A percentile compares a stretch with the other conserved stretches of the same genome.
These are phyloP conservation scores for Patellifolia procumbens DNA, from an alignment of 179 eudicot genomes.

Conservation along the genomic window DNA sequence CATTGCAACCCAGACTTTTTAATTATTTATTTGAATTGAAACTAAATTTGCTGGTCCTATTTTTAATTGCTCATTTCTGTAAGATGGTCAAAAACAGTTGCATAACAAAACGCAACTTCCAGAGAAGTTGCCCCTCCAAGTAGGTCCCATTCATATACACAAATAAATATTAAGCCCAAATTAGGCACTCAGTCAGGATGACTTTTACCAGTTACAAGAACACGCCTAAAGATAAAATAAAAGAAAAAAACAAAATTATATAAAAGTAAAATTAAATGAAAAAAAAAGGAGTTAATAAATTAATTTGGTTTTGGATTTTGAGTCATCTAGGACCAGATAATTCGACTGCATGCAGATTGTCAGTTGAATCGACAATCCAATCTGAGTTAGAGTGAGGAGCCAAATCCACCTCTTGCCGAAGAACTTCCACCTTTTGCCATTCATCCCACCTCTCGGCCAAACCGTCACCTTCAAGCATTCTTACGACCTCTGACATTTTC, in stretches of 20 bases:
- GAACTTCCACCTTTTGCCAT: slow-evolving; percentile 53
- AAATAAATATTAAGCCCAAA: slow-evolving; percentile 26
- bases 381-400: slow-evolving; percentile 43
- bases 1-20: no score
- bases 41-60: no score
- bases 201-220: slow-evolving; percentile 1
- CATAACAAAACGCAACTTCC: slow-evolving; percentile 16
- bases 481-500: slow-evolving; percentile 51
- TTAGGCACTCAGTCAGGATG: slow-evolving; percentile 23
- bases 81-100: neutral
- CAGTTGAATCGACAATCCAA: slow-evolving; percentile 53
- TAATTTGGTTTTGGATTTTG: neutral
- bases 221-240: slow-evolving; percentile 13
- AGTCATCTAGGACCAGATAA: slow-evolving; percentile 49
- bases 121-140: slow-evolving; percentile 19
- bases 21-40: no score
- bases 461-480: slow-evolving; percentile 55
- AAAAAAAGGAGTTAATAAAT: slow-evolving; percentile 10
- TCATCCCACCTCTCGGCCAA: slow-evolving; percentile 56
- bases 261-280: slow-evolving; percentile 11
- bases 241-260: neutral
- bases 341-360: slow-evolving; percentile 49
- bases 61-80: neutral
- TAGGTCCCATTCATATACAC: slow-evolving; percentile 28
- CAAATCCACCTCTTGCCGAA: slow-evolving; percentile 47